Evolutionary conservation across 2,329 filamentous ascomycete species (phyloP), one percentile per base, ranked within the genome.

Genomic region (Stromatinia cepivora): DNA sequence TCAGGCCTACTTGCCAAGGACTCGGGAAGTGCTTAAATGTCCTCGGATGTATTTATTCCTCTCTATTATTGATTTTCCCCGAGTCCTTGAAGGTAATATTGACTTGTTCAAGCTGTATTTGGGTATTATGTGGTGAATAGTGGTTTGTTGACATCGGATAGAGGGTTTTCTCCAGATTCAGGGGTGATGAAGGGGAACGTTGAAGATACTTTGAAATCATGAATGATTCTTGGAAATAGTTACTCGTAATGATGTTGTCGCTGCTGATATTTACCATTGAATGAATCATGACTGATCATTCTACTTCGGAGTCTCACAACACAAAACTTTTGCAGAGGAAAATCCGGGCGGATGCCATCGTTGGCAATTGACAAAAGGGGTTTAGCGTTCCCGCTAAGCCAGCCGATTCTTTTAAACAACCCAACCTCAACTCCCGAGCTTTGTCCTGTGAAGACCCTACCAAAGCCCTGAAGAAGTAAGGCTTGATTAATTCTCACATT

Each of bases 381-480:
- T 46, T 42, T 68, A 68, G 66, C 39, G 48, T 46, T 46, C n/a
- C 66, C 66, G 66, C 64, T 68, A 68, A 68, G 57, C 66, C 66
- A 68, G 45, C 45, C 57, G 54, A 67, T 36, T 48, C 31, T 42
- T 58, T 61, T 61, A n/a, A 39, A 28, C 65, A 67, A 61, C 34
- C 52, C 52, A 54, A 67, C 59, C 66, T 63, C 42, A 50, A 50
- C 58, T 50, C 46, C 48, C 66, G 48, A 52, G 59, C 59, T 63
- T 63, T 63, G 57, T 61, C 57, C 57, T 61, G 42, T 17, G 5
- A 61, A 46, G 42, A 15, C 57, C 57, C 57, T 61, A 46, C 39
- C 45, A 63, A 63, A 39, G 46, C 59, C 59, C 59, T 50, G 5
- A 63, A 46, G 45, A 50, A 8, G 15, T 13, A 25, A 63, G 59